Conservation (phyloP, 129 eudicot species). For the Flaveria ramosissima region DNA sequence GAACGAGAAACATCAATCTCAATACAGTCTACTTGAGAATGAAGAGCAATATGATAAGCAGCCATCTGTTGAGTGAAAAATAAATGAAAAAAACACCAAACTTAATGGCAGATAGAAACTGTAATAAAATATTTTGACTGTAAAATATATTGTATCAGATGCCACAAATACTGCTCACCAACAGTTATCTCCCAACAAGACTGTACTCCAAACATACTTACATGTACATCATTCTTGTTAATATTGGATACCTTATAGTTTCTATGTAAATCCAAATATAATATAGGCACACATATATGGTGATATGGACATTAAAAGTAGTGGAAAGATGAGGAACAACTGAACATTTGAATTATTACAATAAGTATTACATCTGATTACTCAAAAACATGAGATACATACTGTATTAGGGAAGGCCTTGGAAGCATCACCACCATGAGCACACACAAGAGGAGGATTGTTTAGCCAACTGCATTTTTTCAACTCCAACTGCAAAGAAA, state of each 20-base stretch:
- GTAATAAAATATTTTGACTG: background rate
- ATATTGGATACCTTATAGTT: constrained; percentile 1
- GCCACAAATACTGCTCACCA: background rate
- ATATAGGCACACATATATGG: background rate
- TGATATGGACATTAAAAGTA: background rate
- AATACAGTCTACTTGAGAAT: constrained; percentile 80
- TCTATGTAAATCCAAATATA: constrained; percentile 8
- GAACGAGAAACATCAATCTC: constrained; percentile 99
- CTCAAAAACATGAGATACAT: constrained; percentile 34
- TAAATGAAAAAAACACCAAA: background rate
- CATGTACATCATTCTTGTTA: background rate
- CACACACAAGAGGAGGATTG: constrained; percentile 91
- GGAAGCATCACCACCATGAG: constrained; percentile 97
- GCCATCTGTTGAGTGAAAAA: constrained; percentile 53
- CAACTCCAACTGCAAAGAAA: constrained; percentile 59
- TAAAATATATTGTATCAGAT: background rate
- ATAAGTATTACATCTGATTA: constrained; percentile 16
- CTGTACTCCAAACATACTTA: background rate
- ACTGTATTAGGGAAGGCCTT: constrained; percentile 97
- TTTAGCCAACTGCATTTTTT: constrained; percentile 77
- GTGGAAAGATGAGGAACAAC: background rate
- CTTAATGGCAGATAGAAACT: constrained; percentile 7
- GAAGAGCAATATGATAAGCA: constrained; percentile 75
- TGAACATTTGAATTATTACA: background rate
- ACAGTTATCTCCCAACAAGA: background rate